Evolutionary conservation across 2,329 filamentous ascomycete species (phyloP).

Genomic region (Aspergillus novofumigatus): DNA sequence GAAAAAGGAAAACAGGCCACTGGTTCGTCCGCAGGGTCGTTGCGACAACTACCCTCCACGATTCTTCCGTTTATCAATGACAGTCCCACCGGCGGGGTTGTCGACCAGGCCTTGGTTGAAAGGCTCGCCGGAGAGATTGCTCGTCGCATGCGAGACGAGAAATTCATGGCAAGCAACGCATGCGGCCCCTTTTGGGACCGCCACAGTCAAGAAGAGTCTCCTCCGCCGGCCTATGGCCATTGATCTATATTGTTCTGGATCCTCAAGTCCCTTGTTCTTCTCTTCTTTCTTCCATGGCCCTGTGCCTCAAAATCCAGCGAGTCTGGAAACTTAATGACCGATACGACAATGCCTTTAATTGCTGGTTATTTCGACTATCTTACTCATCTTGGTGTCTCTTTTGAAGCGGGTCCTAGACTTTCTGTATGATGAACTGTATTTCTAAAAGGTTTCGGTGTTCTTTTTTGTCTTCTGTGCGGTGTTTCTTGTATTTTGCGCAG

Average conservation of each 20-base stretch:
- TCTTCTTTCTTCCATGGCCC: slow-evolving; percentile 5
- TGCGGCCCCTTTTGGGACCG: slow-evolving; percentile 36
- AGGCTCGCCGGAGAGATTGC: slow-evolving; percentile 92
- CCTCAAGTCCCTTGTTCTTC: slow-evolving; percentile 10
- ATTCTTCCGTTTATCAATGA: slow-evolving; percentile 35
- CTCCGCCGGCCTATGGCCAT: slow-evolving; percentile 45
- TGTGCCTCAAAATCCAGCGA: slow-evolving; percentile 8
- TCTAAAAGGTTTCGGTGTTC: slow-evolving; percentile 23
- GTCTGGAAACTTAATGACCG: slow-evolving; percentile 18
- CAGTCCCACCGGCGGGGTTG: slow-evolving; percentile 28
- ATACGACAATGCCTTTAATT: slow-evolving; percentile 19
- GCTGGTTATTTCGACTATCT: slow-evolving; percentile 1
- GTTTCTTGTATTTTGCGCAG: slow-evolving; percentile 18
- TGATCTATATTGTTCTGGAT: slow-evolving; percentile 19
- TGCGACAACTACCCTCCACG: slow-evolving; percentile 29
- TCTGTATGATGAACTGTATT: slow-evolving; percentile 24
- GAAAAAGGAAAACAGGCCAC: slow-evolving; percentile 26
- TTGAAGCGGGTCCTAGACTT: slow-evolving; percentile 21
- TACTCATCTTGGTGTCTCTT: neutral
- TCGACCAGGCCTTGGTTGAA: slow-evolving; percentile 46
- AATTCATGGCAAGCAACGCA: slow-evolving; percentile 42
- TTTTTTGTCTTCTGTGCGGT: slow-evolving; percentile 9
- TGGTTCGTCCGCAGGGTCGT: slow-evolving; percentile 19
- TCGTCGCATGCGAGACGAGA: slow-evolving; percentile 78
- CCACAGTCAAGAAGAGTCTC: slow-evolving; percentile 31